Conservation (phyloP, 1,139 yeast genomes). For the Lodderomyces oxycetoniae region DNA sequence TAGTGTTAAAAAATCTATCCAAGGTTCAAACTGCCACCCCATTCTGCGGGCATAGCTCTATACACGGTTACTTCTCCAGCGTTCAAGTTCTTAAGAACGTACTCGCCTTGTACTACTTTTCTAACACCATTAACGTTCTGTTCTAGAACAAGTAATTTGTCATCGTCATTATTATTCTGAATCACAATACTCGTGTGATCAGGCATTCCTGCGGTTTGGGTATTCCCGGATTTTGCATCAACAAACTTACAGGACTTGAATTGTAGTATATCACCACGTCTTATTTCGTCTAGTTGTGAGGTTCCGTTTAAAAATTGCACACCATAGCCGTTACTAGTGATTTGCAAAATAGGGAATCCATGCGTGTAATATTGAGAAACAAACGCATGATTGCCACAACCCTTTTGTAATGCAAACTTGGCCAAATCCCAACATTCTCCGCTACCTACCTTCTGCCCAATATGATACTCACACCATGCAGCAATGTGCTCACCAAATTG, state of each 20-base stretch:
- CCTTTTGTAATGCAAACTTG: conserved; percentile 53
- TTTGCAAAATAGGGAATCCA: conserved; percentile 51
- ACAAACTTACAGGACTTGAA: conserved; percentile 42
- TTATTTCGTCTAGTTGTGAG: conserved; percentile 31
- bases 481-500: conserved; percentile 55
- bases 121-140: conserved; percentile 56
- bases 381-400: conserved; percentile 62
- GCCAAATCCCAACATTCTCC: conserved; percentile 85
- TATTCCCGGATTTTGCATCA: conserved; percentile 23
- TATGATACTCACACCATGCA: conserved; percentile 54
- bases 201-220: conserved; percentile 50
- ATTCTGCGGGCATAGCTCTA: conserved; percentile 51
- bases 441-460: conserved; percentile 55
- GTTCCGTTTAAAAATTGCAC: conserved; percentile 16
- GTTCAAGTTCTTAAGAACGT: conserved; percentile 39
- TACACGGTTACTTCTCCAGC: conserved; percentile 49
- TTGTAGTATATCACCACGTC: conserved; percentile 42
- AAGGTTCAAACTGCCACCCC: conserved; percentile 45
- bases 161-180: conserved; percentile 22
- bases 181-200: conserved; percentile 64
- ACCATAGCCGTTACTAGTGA: conserved; percentile 24
- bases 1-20: no score
- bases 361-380: conserved; percentile 51
- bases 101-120: conserved; percentile 43
- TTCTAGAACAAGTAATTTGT: conserved; percentile 44